Percentiles rank a stretch among this genome's conserved stretches.
Conservation (phyloP, 495 filamentous ascomycete genomes). For the Monascus purpureus region DNA sequence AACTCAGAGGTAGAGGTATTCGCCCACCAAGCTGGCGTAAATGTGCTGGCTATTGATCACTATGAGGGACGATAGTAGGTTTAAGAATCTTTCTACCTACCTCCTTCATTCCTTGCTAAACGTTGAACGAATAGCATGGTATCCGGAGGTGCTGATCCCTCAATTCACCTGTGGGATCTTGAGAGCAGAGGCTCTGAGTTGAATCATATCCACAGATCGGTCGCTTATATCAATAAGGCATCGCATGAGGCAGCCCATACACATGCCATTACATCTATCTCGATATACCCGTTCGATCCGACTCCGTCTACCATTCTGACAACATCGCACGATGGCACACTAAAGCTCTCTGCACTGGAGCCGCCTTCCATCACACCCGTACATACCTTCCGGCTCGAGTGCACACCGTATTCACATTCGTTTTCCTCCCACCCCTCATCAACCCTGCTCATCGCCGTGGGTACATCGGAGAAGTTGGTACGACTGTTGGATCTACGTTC, state of each 20-base stretch:
- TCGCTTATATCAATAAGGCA: conserved; percentile 28
- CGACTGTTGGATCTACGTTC: conserved; percentile 73
- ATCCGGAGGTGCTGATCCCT: conserved; percentile 69
- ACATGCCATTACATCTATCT: conserved; percentile 70
- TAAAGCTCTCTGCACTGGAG: conserved; percentile 65
- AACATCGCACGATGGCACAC: conserved; percentile 67
- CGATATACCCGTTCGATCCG: conserved; percentile 72
- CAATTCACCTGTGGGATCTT: conserved; percentile 74
- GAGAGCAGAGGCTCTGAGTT: conserved; percentile 33
- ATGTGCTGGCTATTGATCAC: conserved; percentile 57
- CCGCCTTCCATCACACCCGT: conserved; percentile 29
- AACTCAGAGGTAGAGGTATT: conserved; percentile 19
- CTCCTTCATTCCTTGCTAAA: too few species aligned
- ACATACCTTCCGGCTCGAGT: conserved; percentile 56
- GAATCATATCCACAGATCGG: conserved; percentile 35
- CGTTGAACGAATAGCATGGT: conserved; percentile 52
- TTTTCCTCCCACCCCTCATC: conserved; percentile 56
- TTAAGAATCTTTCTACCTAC: background rate
- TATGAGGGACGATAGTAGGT: conserved; percentile 66
- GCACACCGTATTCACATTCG: conserved; percentile 61
- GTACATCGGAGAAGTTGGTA: conserved; percentile 65
- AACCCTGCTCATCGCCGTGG: conserved; percentile 65
- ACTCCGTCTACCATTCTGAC: conserved; percentile 64
- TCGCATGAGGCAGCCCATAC: conserved; percentile 43
- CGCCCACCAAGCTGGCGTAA: conserved; percentile 66